Evolutionary conservation across 2,329 filamentous ascomycete species (phyloP).

Genomic region (Aureobasidium sp.): DNA sequence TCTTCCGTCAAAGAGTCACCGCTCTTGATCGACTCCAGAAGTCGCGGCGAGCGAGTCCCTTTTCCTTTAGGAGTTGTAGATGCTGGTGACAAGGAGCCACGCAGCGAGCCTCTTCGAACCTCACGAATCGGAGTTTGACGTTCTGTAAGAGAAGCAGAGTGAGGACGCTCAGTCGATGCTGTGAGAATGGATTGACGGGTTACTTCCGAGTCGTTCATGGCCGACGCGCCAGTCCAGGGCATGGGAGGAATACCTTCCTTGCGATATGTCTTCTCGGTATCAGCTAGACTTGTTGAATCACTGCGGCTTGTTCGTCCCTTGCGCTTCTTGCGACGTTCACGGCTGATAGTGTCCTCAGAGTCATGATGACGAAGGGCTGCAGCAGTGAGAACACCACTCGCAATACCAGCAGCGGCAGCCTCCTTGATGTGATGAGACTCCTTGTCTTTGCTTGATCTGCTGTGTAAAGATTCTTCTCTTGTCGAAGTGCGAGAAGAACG

Average conservation of each 20-base stretch:
- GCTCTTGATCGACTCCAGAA: conserved; percentile 61
- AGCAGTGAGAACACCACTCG: conserved; percentile 53
- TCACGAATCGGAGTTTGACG: conserved; percentile 53
- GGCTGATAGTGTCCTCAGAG: conserved; percentile 50
- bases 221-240: conserved; percentile 67
- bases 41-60: conserved; percentile 45
- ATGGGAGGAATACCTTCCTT: conserved; percentile 64
- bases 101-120: conserved; percentile 52
- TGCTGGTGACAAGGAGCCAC: conserved; percentile 49
- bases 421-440: conserved; percentile 41
- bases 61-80: conserved; percentile 51
- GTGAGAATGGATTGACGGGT: conserved; percentile 84
- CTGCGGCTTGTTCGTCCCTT: conserved; percentile 46
- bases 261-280: conserved; percentile 45
- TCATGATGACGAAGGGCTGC: conserved; percentile 59
- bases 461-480: conserved; percentile 19
- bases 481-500: conserved; percentile 17
- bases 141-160: conserved; percentile 57
- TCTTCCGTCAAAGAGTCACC: conserved; percentile 48
- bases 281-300: conserved; percentile 42
- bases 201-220: conserved; percentile 76
- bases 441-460: conserved; percentile 45
- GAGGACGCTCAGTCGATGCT: conserved; percentile 66
- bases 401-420: conserved; percentile 48
- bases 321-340: conserved; percentile 39